Conservation (phyloP, 768 basidiomycete genomes). For the Pisolithus sp. region DNA sequence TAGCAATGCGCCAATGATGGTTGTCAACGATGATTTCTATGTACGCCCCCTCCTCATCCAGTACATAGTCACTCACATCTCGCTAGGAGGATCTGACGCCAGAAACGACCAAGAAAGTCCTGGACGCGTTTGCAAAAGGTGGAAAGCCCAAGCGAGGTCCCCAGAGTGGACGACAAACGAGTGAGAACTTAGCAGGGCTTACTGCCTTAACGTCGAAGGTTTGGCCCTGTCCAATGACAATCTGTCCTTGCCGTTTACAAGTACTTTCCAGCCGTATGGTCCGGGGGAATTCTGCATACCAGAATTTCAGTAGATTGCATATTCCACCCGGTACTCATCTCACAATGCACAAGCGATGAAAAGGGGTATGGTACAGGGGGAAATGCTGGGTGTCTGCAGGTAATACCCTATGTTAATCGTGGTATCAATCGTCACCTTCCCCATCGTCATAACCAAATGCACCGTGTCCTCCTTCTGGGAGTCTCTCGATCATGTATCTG, state of each 20-base stretch:
- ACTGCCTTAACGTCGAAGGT: slow-evolving; percentile 77
- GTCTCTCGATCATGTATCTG: slow-evolving; percentile 63
- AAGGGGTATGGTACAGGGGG: neutral
- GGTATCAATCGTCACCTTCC: slow-evolving; percentile 68
- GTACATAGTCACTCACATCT: slow-evolving; percentile 6
- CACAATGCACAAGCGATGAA: neutral
- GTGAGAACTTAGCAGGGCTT: slow-evolving; percentile 89
- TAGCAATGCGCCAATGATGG: slow-evolving; percentile 97
- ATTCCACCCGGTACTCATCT: neutral
- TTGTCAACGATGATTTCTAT: slow-evolving; percentile 94
- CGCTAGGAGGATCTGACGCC: slow-evolving; percentile 78
- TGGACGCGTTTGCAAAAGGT: slow-evolving; percentile 74
- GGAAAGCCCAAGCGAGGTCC: slow-evolving; percentile 91
- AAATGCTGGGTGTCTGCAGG: neutral
- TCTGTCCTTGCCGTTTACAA: slow-evolving; percentile 3
- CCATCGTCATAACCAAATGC: slow-evolving; percentile 70
- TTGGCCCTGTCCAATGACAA: slow-evolving; percentile 6
- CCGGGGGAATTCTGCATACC: slow-evolving; percentile 85
- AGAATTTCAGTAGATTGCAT: slow-evolving; percentile 64
- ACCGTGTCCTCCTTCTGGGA: slow-evolving; percentile 75
- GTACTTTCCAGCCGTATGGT: slow-evolving; percentile 69
- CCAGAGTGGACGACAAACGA: slow-evolving; percentile 78
- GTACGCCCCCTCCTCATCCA: slow-evolving; percentile 39
- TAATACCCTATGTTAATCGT: neutral
- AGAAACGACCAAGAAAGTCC: slow-evolving; percentile 67